phyloP scores from a whole-genome alignment of 2,329 filamentous ascomycete species.

The Leptoxyphium fumago region DNA sequence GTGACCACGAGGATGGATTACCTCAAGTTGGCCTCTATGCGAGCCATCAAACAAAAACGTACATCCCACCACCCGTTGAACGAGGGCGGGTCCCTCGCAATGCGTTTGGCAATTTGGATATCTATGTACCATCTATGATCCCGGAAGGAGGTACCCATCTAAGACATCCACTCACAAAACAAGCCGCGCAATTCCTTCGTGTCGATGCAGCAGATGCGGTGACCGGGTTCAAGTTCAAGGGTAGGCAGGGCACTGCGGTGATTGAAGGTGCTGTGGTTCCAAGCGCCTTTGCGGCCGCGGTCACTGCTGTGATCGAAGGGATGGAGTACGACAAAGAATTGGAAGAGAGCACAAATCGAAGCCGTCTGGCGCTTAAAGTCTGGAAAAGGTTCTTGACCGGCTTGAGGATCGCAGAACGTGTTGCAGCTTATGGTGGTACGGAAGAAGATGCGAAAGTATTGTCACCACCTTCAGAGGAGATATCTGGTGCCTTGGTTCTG shows the following conservation, averaged over 20 bases:
- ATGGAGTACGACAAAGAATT: slow-evolving; percentile 52
- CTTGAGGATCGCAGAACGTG: slow-evolving; percentile 55
- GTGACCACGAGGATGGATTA: slow-evolving; percentile 27
- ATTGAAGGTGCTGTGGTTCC: slow-evolving; percentile 66
- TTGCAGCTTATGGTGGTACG: slow-evolving; percentile 40
- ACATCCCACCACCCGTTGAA: slow-evolving; percentile 61
- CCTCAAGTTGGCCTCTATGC: slow-evolving; percentile 46
- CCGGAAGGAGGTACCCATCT: slow-evolving; percentile 45
- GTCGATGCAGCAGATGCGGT: slow-evolving; percentile 84
- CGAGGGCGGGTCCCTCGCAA: slow-evolving; percentile 54
- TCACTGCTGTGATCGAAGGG: slow-evolving; percentile 52
- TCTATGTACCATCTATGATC: slow-evolving; percentile 50
- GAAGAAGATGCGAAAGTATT: slow-evolving; percentile 11
- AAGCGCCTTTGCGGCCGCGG: slow-evolving; percentile 53
- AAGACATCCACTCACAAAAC: slow-evolving; percentile 42
- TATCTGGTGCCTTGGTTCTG: slow-evolving; percentile 21
- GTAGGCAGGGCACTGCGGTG: slow-evolving; percentile 72
- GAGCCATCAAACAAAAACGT: slow-evolving; percentile 50
- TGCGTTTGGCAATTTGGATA: slow-evolving; percentile 46
- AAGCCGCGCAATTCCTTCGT: slow-evolving; percentile 59
- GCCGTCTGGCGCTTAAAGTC: slow-evolving; percentile 33
- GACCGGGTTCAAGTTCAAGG: slow-evolving; percentile 78
- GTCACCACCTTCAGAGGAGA: slow-evolving; percentile 7
- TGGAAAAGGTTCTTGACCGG: slow-evolving; percentile 49
- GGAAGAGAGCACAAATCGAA: slow-evolving; percentile 42